Evolutionary conservation across 2,329 filamentous ascomycete genomes (phyloP).

Genomic region (Fusarium sp.): DNA sequence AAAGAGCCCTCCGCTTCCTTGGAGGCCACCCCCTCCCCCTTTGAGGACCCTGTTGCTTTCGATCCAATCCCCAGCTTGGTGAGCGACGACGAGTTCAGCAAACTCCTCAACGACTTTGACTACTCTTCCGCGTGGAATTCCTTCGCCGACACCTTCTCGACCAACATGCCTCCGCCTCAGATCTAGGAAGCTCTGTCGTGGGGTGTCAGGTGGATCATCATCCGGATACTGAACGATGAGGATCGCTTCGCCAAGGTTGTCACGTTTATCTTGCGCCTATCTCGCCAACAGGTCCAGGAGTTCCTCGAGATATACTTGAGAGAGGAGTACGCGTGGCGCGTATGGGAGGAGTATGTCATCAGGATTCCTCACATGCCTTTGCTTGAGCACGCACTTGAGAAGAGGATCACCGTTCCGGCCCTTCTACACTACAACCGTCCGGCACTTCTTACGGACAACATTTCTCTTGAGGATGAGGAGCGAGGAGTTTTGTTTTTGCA

Average conservation of each 20-base stretch:
- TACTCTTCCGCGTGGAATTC: neutral
- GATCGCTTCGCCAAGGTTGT: slow-evolving; percentile 36
- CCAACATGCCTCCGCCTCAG: neutral
- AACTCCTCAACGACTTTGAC: neutral
- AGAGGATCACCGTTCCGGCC: slow-evolving; percentile 9
- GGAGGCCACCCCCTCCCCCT: neutral
- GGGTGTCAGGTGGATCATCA: slow-evolving; percentile 43
- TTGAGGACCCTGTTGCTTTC: neutral
- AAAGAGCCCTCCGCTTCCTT: neutral
- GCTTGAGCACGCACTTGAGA: slow-evolving; percentile 10
- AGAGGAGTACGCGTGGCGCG: slow-evolving; percentile 31
- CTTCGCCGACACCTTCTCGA: slow-evolving; percentile 5
- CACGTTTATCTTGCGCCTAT: slow-evolving; percentile 32
- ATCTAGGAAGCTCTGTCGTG: slow-evolving; percentile 41
- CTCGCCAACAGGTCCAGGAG: slow-evolving; percentile 28
- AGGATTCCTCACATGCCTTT: slow-evolving; percentile 24
- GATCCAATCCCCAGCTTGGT: neutral
- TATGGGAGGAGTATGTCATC: slow-evolving; percentile 29
- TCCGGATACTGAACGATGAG: slow-evolving; percentile 34
- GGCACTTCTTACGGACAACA: slow-evolving; percentile 37
- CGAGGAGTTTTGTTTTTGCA: slow-evolving; percentile 34
- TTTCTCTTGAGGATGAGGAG: slow-evolving; percentile 29
- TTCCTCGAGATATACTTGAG: slow-evolving; percentile 41
- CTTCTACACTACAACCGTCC: slow-evolving; percentile 38
- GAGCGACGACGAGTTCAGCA: neutral